Evolutionary conservation across 441 rosid species (phyloP).

Genomic region (Gossypium gossypioides): DNA sequence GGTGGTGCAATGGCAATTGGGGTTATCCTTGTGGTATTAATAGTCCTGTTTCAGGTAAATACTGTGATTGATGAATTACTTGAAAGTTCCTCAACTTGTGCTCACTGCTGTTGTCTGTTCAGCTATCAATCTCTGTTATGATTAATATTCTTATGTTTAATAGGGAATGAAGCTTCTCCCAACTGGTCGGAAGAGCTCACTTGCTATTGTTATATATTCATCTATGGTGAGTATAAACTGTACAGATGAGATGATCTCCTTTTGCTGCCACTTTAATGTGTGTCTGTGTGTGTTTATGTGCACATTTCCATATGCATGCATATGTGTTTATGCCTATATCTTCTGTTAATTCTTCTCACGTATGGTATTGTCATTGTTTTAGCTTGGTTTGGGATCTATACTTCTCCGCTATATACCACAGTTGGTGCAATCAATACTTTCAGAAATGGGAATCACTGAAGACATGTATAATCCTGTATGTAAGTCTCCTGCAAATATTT

Average conservation of each 20-base stretch:
- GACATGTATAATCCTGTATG: slow-evolving; percentile 97
- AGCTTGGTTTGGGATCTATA: slow-evolving; percentile 85
- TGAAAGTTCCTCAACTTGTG: background rate
- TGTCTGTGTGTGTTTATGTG: background rate
- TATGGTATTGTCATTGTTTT: slow-evolving; percentile 14
- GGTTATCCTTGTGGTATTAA: slow-evolving; percentile 66
- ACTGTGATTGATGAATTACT: background rate
- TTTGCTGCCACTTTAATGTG: background rate
- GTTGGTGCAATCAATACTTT: slow-evolving; percentile 41
- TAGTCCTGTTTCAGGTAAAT: slow-evolving; percentile 80
- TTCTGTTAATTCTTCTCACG: background rate
- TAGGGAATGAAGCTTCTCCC: slow-evolving; percentile 95
- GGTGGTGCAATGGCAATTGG: slow-evolving; percentile 88
- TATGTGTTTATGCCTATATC: background rate
- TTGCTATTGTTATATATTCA: slow-evolving; percentile 72
- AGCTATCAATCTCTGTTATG: background rate
- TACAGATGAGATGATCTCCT: background rate
- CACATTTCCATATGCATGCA: background rate
- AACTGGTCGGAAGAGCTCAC: slow-evolving; percentile 68
- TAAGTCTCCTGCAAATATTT: slow-evolving; percentile 34
- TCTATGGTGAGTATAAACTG: slow-evolving; percentile 46
- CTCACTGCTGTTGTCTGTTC: background rate
- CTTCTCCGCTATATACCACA: slow-evolving; percentile 66
- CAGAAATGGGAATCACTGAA: slow-evolving; percentile 74
- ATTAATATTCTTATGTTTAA: slow-evolving; percentile 10